Conservation (phyloP, 495 filamentous ascomycete genomes). For the Amorphotheca resinae region DNA sequence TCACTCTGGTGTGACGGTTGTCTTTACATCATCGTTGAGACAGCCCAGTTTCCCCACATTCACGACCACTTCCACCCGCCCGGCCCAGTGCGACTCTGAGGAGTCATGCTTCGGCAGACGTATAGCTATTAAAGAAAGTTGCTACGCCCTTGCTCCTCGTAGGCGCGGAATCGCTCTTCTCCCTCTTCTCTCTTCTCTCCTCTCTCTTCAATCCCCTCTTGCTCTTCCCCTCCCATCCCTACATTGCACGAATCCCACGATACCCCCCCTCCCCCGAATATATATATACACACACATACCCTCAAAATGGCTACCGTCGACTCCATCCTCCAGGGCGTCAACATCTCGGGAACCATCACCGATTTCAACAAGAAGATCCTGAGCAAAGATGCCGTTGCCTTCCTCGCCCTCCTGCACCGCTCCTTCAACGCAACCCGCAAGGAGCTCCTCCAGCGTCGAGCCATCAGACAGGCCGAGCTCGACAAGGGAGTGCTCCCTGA, state of each 20-base stretch:
- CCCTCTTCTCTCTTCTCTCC: no score
- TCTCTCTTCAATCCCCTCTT: no score
- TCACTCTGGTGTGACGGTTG: no score
- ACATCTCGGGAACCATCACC: conserved; percentile 64
- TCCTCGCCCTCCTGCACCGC: conserved; percentile 87
- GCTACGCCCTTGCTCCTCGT: no score
- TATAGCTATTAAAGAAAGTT: no score
- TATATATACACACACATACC: no score
- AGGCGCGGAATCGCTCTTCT: not conserved
- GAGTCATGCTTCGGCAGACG: no score
- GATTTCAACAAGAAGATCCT: conserved; percentile 82
- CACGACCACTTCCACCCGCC: conserved; percentile 13
- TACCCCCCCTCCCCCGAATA: no score
- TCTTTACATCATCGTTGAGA: no score
- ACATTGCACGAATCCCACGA: not conserved
- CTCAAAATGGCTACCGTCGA: conserved; percentile 63
- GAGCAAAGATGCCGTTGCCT: conserved; percentile 79
- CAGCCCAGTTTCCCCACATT: conserved; percentile 15
- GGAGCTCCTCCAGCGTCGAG: conserved; percentile 73
- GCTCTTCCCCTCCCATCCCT: no score
- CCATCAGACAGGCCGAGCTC: conserved; percentile 82
- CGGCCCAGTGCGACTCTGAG: conserved; percentile 9
- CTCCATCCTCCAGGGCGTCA: conserved; percentile 72
- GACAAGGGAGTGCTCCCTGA: conserved; percentile 86
- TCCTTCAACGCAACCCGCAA: conserved; percentile 90